Base-by-base conservation (phyloP, 139 green algal species). In the Raphidocelis subcapitata region DNA sequence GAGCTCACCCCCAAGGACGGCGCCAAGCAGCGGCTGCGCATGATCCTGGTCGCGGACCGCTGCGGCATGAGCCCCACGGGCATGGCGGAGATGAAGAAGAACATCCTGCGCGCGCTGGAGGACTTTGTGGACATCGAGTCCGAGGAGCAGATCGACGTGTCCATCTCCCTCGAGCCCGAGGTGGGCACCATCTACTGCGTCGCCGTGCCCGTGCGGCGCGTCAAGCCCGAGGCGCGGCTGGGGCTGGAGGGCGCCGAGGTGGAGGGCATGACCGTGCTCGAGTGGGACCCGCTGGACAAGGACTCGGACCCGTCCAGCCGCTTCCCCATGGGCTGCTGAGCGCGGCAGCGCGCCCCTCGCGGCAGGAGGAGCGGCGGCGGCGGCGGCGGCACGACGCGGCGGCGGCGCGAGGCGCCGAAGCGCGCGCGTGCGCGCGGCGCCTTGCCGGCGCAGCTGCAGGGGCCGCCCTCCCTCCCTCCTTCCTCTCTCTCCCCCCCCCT, bases 131-230 rank as follows among this genome's bases (percentile, higher is more conserved):
- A 96, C 57, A 89, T 97, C 57, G 90, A 94, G 66, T 71, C 51
- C 0, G 87, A 93, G 71, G 89, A 96, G 37, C 73, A 82, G 35
- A 91, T 96, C 18, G 90, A 96, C 71, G 90, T 92, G 0, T 87
- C 86, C 65, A 84, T 98, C 66, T 88, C 79, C 18, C 88, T 75
- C 24, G 92, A 98, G 63, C 81, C 82, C 0, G 85, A 89, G 8
- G 69, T 97, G 32, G 93, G 93, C 10, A 97, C 93, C 5, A 86
- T 97, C 16, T 98, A 97, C 81, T 88, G 80, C 52, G 92, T 98
- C 23, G 90, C 86, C 62, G 88, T 98, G 31, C 93, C 93, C 23
- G 89, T 98, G 10, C 76, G 80, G 65, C 76, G 93, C 20, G 93
- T 97, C 0, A 97, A 95, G 77, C 85, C 93, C 2, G 83, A 86